A percentile compares a stretch with the other conserved stretches of the same genome.
These are phyloP conservation scores for Fusarium sp. DNA, from an alignment of 2,329 filamentous ascomycete species.

Conservation along the genomic window DNA sequence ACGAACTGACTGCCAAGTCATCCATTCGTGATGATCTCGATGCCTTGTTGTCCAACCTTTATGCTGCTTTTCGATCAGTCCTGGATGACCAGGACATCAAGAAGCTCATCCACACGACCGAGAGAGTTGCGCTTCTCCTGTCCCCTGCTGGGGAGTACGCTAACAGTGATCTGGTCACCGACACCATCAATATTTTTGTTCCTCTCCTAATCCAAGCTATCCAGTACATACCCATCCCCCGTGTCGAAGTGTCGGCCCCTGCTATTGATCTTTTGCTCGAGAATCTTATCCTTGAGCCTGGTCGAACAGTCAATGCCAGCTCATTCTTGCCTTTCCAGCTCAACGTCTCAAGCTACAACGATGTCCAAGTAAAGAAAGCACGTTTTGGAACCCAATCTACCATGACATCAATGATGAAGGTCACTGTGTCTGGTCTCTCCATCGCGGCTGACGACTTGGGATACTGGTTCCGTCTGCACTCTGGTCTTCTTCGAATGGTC, in stretches of 20 bases:
- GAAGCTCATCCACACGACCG: constrained; percentile 73
- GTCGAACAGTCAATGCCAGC: constrained; percentile 82
- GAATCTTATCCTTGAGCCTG: constrained; percentile 90
- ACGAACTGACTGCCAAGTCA: constrained; percentile 74
- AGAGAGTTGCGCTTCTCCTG: constrained; percentile 75
- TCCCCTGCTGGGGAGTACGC: constrained; percentile 72
- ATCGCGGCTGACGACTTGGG: constrained; percentile 87
- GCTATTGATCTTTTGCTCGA: constrained; percentile 88
- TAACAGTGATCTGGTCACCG: constrained; percentile 78
- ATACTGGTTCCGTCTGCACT: constrained; percentile 86
- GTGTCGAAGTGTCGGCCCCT: constrained; percentile 86
- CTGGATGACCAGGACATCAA: constrained; percentile 77
- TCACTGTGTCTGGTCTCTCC: constrained; percentile 85
- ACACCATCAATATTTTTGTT: constrained; percentile 82
- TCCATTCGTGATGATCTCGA: constrained; percentile 79
- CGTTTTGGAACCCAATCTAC: constrained; percentile 69
- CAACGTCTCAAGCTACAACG: constrained; percentile 84
- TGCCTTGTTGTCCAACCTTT: constrained; percentile 74
- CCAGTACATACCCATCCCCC: constrained; percentile 89
- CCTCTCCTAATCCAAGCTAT: constrained; percentile 80
- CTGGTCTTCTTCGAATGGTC: constrained; percentile 76
- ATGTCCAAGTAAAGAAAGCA: constrained; percentile 85
- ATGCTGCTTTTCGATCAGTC: constrained; percentile 75
- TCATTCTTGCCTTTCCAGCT: constrained; percentile 91
- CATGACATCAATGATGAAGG: constrained; percentile 76